A percentile compares a stretch with the other conserved stretches of the same genome.
Conservation (phyloP, 2,329 filamentous ascomycete species). For the Shiraia sp. region DNA sequence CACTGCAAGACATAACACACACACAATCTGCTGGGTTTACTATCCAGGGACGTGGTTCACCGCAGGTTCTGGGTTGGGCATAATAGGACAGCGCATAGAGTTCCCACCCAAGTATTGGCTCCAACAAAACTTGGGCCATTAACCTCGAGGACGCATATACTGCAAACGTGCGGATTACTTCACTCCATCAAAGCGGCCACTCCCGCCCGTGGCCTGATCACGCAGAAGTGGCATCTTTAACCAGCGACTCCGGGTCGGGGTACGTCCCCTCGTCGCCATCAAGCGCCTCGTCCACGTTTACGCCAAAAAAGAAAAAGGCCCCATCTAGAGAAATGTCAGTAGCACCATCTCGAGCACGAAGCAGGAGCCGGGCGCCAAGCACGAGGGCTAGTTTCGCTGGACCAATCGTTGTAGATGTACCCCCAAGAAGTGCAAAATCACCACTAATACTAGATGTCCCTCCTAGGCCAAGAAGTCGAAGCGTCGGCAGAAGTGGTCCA, state of each 20-base stretch:
- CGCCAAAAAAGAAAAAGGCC: conserved; percentile 17
- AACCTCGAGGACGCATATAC: conserved; percentile 7
- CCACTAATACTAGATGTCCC: conserved; percentile 35
- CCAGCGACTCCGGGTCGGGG: conserved; percentile 24
- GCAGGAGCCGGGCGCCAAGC: conserved; percentile 36
- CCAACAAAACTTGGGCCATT: conserved; percentile 4
- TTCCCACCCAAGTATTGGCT: neutral
- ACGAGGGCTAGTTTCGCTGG: conserved; percentile 23
- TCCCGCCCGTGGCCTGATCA: conserved; percentile 18
- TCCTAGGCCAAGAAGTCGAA: conserved; percentile 29
- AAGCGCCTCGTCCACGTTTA: conserved; percentile 20
- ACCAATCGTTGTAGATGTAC: conserved; percentile 30
- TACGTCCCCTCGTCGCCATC: conserved; percentile 24
- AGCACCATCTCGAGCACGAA: conserved; percentile 33
- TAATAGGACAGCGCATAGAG: conserved; percentile 5
- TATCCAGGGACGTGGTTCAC: conserved; percentile 2
- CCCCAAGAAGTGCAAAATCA: conserved; percentile 27
- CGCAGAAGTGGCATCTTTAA: conserved; percentile 25
- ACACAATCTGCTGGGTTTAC: too few species aligned
- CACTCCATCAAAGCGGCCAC: conserved; percentile 14
- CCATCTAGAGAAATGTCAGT: conserved; percentile 26
- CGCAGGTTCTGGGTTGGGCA: conserved; percentile 1
- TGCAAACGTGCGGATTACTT: conserved; percentile 8
- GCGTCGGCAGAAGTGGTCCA: conserved; percentile 25
- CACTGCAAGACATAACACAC: too few species aligned